These are phyloP conservation scores for Telfairia occidentalis DNA, from an alignment of 331 rosid genomes.

Conservation along the genomic window DNA sequence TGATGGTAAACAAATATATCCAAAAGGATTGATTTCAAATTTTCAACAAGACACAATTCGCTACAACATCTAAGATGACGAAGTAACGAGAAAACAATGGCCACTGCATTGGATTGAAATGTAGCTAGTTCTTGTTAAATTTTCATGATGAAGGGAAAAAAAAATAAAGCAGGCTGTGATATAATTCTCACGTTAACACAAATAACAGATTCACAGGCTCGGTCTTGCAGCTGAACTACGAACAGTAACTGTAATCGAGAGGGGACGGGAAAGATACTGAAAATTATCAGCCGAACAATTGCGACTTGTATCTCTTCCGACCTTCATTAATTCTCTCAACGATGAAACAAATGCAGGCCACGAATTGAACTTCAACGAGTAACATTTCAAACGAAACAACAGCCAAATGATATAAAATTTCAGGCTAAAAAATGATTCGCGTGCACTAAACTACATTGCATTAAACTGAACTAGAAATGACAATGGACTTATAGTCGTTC, in stretches of 20 bases:
- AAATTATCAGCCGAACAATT: neutral
- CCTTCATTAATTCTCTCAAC: neutral
- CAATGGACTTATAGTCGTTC: neutral
- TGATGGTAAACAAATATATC: neutral
- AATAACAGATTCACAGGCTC: neutral
- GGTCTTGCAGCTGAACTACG: neutral
- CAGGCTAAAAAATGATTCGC: neutral
- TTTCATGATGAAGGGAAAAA: neutral
- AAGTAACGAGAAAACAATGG: neutral
- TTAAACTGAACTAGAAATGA: neutral
- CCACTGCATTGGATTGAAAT: neutral
- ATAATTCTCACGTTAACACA: neutral
- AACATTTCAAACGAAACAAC: neutral
- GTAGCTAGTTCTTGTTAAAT: neutral
- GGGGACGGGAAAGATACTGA: neutral
- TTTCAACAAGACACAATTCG: neutral
- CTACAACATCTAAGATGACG: neutral
- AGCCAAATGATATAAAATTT: neutral
- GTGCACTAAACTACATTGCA: neutral
- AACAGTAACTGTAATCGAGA: neutral
- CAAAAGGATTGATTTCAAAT: neutral
- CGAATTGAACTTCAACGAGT: neutral
- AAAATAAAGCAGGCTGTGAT: neutral
- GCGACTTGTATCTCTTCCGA: neutral
- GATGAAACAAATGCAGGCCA: neutral